Evolutionary conservation across 1,139 yeast species (phyloP), one percentile per base, ranked within the genome.

Genomic region (Scheffersomyces cryptocercus): DNA sequence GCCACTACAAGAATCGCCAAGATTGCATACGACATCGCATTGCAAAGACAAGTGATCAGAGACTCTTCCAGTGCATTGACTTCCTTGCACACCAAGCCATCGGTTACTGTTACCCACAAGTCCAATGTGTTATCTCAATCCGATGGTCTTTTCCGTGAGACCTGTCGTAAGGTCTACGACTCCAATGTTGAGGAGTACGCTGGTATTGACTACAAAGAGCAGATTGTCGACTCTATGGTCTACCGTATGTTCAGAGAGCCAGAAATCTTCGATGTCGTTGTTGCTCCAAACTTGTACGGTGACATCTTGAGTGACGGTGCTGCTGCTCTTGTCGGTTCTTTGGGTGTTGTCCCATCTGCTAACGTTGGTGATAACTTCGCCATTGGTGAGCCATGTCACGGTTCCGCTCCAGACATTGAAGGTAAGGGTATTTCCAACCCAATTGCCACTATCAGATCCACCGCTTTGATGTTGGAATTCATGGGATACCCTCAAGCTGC

Each of bases 311-410:
- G 96, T 55, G 99, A 93, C 64, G 99, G 99, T 68, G 99, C 99
- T 45, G 99, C 99, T 58, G 99, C 99, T 26, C 80, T 93, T 49
- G 99, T 93, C 37, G 99, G 99, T 41, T 93, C 99, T 29, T 81
- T 93, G 52, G 99, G 99, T 63, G 96, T 93, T 47, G 98, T 95
- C 48, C 99, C 99, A 58, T 86, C 96, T 45, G 98, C 98, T 52
- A 93, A 93, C 62, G 99, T 93, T 45, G 99, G 99, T 60, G 97
- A 90, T 62, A 73, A 77, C 65, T 93, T 93, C 62, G 97, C 95
- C 52, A 90, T 93, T 65, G 99, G 99, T 66, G 99, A 93, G 72
- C 99, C 99, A 61, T 91, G 98, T 67, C 99, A 93, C 70, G 99
- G 99, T 49, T 88, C 96, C 48, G 99, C 99, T 45, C 99, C 99